Evolutionary conservation across 2,329 filamentous ascomycete genomes (phyloP), one percentile per base, ranked within the genome.

Genomic region (Escovopsis weberi): DNA sequence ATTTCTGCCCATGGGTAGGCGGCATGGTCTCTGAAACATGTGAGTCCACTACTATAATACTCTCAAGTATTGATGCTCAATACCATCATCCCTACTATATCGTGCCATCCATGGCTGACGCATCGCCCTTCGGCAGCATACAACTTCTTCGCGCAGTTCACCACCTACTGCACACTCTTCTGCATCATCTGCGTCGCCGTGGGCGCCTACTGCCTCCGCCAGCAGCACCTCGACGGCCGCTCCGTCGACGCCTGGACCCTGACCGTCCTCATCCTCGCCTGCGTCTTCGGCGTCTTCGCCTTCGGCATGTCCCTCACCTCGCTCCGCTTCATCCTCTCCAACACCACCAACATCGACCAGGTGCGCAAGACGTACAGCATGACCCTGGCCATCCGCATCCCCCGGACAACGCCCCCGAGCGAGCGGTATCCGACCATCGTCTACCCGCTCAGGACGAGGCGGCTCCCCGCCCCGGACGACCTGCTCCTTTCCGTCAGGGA

Each of bases 1-100:
- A 96, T 56, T 91, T 88, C 54, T 98, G 91, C 55, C 91, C 89
- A 0, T 96, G 82, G 83, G 88, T 94, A n/a, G 89, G 89, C 4
- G 91, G 89, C 19, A 84, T 94, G 50, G 80, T 98, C 9, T 82
- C 79, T 0, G 88, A 95, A 58, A 87, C 78, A 2, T 78, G 74
- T 77, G 53, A 57, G 73, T 60, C 12, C 35, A 37, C 28, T 9
- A 23, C 37, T n/a, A 26, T 33, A 4, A 2, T 5, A 15, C 23
- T 23, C 23, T 23, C 23, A 23, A 23, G 23, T 23, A 23, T 23
- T 23, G 3, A 3, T 23, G 23, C 23, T 23, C 23, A 3, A 23
- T 23, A 3, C 5, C 23, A 23, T 5, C 23, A 23, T 23, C 5
- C 23, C 23, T 5, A 23, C 5, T 3, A 23, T 5, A 3, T 3